Percentiles rank a stretch among this genome's conserved stretches.
These are phyloP conservation scores for Phaeosphaeriaceae sp. DNA, from an alignment of 2,329 filamentous ascomycete genomes.

Conservation along the genomic window DNA sequence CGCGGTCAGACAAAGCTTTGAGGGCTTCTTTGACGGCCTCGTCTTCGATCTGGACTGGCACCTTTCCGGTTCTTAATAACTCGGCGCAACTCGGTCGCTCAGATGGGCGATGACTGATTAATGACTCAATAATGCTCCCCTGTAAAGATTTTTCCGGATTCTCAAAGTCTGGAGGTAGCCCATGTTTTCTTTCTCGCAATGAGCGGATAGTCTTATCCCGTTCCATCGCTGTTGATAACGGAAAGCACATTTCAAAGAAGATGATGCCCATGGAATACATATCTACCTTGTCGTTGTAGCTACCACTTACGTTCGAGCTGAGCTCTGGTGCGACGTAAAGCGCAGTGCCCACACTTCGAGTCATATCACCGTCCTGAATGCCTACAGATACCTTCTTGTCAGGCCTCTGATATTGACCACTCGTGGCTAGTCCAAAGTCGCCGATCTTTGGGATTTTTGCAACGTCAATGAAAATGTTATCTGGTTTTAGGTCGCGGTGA, in stretches of 20 bases:
- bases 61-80: conserved; percentile 81
- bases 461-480: conserved; percentile 96
- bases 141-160: conserved; percentile 71
- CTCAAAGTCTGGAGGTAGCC: conserved; percentile 75
- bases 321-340: conserved; percentile 95
- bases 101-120: conserved; percentile 82
- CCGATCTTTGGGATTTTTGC: conserved; percentile 92
- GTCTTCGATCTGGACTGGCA: conserved; percentile 91
- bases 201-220: conserved; percentile 69
- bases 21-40: conserved; percentile 86
- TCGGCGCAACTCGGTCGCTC: conserved; percentile 83
- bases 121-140: conserved; percentile 76
- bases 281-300: conserved; percentile 94
- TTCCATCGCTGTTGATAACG: conserved; percentile 68
- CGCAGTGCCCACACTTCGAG: conserved; percentile 74
- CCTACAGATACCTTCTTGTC: conserved; percentile 57
- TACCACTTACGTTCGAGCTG: conserved; percentile 72
- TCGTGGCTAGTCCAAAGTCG: conserved; percentile 94
- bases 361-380: conserved; percentile 65
- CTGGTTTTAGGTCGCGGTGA: conserved; percentile 93
- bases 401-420: conserved; percentile 71
- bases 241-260: conserved; percentile 94
- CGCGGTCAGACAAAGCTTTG: conserved; percentile 78
- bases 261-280: conserved; percentile 99
- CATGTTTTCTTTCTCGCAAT: conserved; percentile 70